Percentiles rank a stretch among this genome's conserved stretches.
phyloP scores from a whole-genome alignment of 768 basidiomycete species.

The Ramaria sp. region DNA sequence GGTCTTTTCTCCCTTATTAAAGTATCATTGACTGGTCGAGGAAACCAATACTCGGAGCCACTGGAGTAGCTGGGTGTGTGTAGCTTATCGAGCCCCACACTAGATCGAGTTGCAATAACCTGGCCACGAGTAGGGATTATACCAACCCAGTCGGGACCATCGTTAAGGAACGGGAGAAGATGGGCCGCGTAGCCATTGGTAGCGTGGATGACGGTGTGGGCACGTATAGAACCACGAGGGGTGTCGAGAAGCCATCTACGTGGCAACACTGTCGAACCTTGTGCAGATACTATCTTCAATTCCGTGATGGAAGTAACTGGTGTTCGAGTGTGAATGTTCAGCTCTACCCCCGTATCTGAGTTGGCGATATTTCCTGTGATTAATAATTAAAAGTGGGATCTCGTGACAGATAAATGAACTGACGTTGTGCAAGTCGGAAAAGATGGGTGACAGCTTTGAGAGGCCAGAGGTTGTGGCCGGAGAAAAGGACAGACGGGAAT shows the following conservation, averaged over 20 bases:
- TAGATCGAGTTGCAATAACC: conserved; percentile 36
- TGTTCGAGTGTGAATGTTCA: conserved; percentile 63
- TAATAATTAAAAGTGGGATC: neutral
- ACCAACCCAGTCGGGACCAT: conserved; percentile 27
- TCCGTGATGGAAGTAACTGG: conserved; percentile 42
- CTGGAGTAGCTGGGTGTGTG: conserved; percentile 36
- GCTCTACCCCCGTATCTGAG: conserved; percentile 20
- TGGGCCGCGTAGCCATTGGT: conserved; percentile 78
- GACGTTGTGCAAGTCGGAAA: conserved; percentile 30
- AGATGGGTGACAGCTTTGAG: conserved; percentile 69
- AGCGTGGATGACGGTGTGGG: conserved; percentile 67
- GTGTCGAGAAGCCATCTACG: conserved; percentile 50
- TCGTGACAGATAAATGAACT: neutral
- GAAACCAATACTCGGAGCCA: conserved; percentile 74
- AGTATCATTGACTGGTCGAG: conserved; percentile 34
- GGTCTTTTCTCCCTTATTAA: conserved; percentile 25
- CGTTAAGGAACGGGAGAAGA: conserved; percentile 55
- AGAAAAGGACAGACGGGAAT: conserved; percentile 40
- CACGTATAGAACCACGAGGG: conserved; percentile 49
- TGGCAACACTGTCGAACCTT: conserved; percentile 9
- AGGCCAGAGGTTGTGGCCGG: conserved; percentile 65
- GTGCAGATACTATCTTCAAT: conserved; percentile 2
- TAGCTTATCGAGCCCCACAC: conserved; percentile 27
- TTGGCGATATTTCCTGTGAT: conserved; percentile 13
- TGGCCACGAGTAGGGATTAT: conserved; percentile 72